Evolutionary conservation across 1,284 basidiomycete genomes (phyloP).

Genomic region (Ustilago bromivora): DNA sequence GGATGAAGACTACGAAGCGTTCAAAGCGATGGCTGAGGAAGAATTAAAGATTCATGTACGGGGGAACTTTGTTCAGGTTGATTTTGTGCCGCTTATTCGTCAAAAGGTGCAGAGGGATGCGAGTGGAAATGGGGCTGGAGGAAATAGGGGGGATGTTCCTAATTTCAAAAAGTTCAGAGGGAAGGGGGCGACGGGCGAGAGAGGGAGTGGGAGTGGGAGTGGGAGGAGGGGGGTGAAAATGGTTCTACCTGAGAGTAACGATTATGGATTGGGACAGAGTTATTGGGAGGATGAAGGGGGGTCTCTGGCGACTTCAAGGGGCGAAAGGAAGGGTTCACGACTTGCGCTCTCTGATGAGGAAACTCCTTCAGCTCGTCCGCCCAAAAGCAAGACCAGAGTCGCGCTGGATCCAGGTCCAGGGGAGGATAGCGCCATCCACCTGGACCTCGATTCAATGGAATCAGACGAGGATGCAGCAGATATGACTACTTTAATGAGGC

Average conservation of each 20-base stretch:
- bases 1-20: constrained; percentile 55
- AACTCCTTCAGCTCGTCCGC: neutral
- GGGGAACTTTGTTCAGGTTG: constrained; percentile 65
- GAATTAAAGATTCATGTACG: constrained; percentile 49
- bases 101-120: constrained; percentile 7
- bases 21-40: constrained; percentile 54
- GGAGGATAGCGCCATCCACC: constrained; percentile 20
- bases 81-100: constrained; percentile 59
- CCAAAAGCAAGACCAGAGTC: constrained; percentile 1
- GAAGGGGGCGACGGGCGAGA: constrained; percentile 11
- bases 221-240: constrained; percentile 15
- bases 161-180: constrained; percentile 53
- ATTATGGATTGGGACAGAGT: constrained; percentile 41
- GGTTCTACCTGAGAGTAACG: constrained; percentile 37
- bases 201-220: neutral
- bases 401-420: constrained; percentile 28
- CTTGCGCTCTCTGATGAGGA: constrained; percentile 15
- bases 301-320: constrained; percentile 2
- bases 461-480: constrained; percentile 33
- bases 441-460: constrained; percentile 37
- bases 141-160: constrained; percentile 12
- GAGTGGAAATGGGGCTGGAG: neutral
- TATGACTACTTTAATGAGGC: constrained; percentile 34
- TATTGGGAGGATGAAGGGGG: constrained; percentile 26
- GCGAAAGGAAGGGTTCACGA: neutral